Base-by-base conservation (phyloP, 192 early-diverging fungal genomes). In the Rhizoclosmatium sp. region DNA sequence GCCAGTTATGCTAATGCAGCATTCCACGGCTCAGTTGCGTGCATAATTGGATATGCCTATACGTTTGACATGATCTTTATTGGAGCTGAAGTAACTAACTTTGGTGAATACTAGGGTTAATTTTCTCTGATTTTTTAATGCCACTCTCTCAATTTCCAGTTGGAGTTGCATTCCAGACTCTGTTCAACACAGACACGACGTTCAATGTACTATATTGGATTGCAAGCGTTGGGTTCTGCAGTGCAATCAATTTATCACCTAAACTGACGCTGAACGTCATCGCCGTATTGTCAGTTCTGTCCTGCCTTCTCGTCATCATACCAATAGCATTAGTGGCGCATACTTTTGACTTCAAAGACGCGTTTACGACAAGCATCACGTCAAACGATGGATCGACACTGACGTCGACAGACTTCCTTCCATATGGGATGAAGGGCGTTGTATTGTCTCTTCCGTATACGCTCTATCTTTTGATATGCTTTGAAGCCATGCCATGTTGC, bases 41-140 rank as follows among this genome's bases (percentile, higher is more conserved):
- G 54, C 49, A 12, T 76, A 10, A 76, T 76, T 54, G 75, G 75
- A 16, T 76, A 76, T 44, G 61, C 75, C 2, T 76, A 76, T 42
- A 71, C 65, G 12, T 64, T 76, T 61, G 75, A 76, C 48, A 41
- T 76, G 54, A 44, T 76, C 40, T 76, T 54, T 31, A 56, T 76
- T 46, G 66, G 48, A 10, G 61, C 19, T 44, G 21, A 67, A 69
- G 67, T 74, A 7, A 74, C 59, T 16, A 74, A 74, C 31, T 65
- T 74, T 4, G 19, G 67, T 69, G 31, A 46, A 46, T 69, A 14
- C 31, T 69, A 14, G 0, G 31, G 31, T 31, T 31, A 0, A 31
- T 0, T 5, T 2, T 2, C 5, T 3, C 7, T 14, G 16, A 14
- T 41, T 47, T 12, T 46, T 46, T 12, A 14, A 47, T 49, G 14